Percentiles rank a stretch among this genome's conserved stretches.
phyloP scores from a whole-genome alignment of 768 basidiomycete genomes.

The Chalciporus sphaerocephalus region DNA sequence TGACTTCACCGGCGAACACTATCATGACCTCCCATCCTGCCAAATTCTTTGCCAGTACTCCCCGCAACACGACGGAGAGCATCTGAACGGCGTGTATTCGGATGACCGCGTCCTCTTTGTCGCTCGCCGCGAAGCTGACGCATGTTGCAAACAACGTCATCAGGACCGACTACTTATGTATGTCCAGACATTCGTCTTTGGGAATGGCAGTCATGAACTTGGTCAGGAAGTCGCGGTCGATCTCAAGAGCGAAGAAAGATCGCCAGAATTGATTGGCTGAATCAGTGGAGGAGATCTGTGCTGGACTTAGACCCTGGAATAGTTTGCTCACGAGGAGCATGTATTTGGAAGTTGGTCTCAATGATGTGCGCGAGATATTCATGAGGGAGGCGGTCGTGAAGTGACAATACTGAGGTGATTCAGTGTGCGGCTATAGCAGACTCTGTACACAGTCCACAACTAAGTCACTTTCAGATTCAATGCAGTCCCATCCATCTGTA shows the following conservation, averaged over 20 bases:
- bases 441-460: no score
- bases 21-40: constrained; percentile 75
- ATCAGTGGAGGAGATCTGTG: constrained; percentile 42
- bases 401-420: background rate
- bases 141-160: constrained; percentile 45
- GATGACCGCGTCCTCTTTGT: constrained; percentile 13
- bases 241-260: constrained; percentile 47
- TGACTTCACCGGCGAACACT: constrained; percentile 56
- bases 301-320: constrained; percentile 44
- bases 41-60: constrained; percentile 51
- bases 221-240: constrained; percentile 45
- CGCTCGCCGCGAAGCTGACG: constrained; percentile 36
- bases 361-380: constrained; percentile 11
- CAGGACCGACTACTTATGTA: constrained; percentile 54
- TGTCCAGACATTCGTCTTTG: constrained; percentile 48
- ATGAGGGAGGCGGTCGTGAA: constrained; percentile 8
- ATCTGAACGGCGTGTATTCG: constrained; percentile 47
- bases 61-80: constrained; percentile 42
- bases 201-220: constrained; percentile 37
- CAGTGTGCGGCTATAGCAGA: background rate
- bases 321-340: constrained; percentile 45
- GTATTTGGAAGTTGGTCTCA: constrained; percentile 43
- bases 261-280: constrained; percentile 48
- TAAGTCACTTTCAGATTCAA: background rate
- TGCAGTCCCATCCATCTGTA: constrained; percentile 27